Conservation (phyloP, 1,139 yeast genomes). For the Hemisphaericaspora subhashii region DNA sequence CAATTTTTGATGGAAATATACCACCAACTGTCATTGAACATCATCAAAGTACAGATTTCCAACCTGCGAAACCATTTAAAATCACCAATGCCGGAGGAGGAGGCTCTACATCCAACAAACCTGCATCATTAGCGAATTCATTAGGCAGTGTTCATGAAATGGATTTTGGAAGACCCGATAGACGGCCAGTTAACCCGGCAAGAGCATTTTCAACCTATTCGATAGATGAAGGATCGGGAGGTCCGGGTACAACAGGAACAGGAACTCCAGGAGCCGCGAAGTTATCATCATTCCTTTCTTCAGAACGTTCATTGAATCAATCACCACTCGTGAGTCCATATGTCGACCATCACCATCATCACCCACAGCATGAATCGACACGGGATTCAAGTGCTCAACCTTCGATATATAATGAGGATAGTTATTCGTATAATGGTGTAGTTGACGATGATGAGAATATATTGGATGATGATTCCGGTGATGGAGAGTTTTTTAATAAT, state of each 20-base stretch:
- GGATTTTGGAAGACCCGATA: conserved; percentile 14
- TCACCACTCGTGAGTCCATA: conserved; percentile 9
- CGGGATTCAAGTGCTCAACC: conserved; percentile 9
- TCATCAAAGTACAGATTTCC: conserved; percentile 4
- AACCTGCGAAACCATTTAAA: not conserved
- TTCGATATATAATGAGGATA: conserved; percentile 18
- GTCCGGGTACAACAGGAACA: not conserved
- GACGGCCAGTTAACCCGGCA: conserved; percentile 12
- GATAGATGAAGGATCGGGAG: conserved; percentile 7
- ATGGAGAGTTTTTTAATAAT: conserved; percentile 26
- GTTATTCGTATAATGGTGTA: conserved; percentile 34
- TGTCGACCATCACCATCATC: conserved; percentile 1
- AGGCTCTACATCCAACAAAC: conserved; percentile 11
- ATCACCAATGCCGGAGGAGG: conserved; percentile 9
- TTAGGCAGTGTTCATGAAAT: conserved; percentile 22
- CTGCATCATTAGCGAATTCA: conserved; percentile 22
- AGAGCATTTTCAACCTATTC: conserved; percentile 14
- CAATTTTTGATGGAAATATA: conserved; percentile 4
- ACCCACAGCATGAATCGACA: not conserved
- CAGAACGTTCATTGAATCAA: conserved; percentile 6
- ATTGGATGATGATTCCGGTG: conserved; percentile 34
- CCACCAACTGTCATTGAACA: conserved; percentile 4
- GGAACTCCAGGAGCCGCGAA: not conserved
- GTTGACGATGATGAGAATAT: conserved; percentile 26
- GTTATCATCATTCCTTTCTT: not conserved